Conservation (phyloP, 768 basidiomycete species). For the Collybiopsis luxurians region DNA sequence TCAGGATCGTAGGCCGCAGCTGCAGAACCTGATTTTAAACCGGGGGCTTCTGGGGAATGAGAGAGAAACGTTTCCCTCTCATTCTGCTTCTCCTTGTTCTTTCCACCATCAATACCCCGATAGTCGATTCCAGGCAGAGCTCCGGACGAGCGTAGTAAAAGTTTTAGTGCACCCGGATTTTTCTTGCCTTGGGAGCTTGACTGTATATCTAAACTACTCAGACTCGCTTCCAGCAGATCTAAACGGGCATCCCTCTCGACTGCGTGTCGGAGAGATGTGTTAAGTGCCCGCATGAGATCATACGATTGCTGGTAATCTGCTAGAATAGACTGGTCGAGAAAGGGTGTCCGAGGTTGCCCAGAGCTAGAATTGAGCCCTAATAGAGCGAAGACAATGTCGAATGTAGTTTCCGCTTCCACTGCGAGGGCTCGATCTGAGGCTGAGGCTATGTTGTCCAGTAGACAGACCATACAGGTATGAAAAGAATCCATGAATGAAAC, state of each 20-base stretch:
- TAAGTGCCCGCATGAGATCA: conserved; percentile 50
- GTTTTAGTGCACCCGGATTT: conserved; percentile 57
- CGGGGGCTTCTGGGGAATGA: not conserved
- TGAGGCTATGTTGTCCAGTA: conserved; percentile 46
- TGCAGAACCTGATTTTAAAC: conserved; percentile 8
- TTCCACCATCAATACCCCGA: conserved; percentile 25
- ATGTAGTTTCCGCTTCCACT: conserved; percentile 47
- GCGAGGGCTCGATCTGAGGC: conserved; percentile 42
- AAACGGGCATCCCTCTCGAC: conserved; percentile 56
- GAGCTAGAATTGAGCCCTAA: conserved; percentile 43
- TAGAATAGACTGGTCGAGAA: conserved; percentile 65
- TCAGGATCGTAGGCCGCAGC: conserved; percentile 30
- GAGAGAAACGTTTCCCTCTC: conserved; percentile 25
- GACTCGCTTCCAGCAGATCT: conserved; percentile 51
- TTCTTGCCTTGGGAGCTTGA: conserved; percentile 14
- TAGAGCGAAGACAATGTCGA: conserved; percentile 59
- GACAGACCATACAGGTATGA: conserved; percentile 51
- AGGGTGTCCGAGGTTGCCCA: conserved; percentile 39
- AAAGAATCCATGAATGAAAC: conserved; percentile 68
- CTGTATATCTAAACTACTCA: conserved; percentile 38
- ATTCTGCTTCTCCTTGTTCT: conserved; percentile 7
- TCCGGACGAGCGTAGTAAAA: conserved; percentile 64
- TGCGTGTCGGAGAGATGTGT: conserved; percentile 39
- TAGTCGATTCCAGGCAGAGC: conserved; percentile 37
- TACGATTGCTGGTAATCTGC: conserved; percentile 74